Percentiles rank a stretch among this genome's conserved stretches.
Conservation (phyloP, 2,329 filamentous ascomycete genomes). For the Eurotiales sp. region DNA sequence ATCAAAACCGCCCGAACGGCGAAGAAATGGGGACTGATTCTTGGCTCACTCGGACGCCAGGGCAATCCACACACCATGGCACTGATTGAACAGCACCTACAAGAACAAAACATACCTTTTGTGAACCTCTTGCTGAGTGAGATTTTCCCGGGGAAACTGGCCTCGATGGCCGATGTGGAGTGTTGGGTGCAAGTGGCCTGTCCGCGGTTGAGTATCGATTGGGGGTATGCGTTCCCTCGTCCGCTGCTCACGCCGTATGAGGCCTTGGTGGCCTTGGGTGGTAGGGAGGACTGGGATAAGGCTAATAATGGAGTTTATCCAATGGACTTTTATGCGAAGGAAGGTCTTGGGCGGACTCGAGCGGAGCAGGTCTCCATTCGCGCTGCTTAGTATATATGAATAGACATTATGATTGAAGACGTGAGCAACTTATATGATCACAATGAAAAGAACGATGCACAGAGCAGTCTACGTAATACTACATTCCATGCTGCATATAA, state of each 20-base stretch:
- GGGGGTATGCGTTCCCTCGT: conserved; percentile 91
- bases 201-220: conserved; percentile 94
- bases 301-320: conserved; percentile 68
- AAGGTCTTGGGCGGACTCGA: conserved; percentile 80
- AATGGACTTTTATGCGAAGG: conserved; percentile 97
- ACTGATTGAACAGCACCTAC: conserved; percentile 75
- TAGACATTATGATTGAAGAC: no score
- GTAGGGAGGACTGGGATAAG: conserved; percentile 68
- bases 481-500: no score
- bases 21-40: conserved; percentile 88
- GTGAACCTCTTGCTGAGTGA: conserved; percentile 86
- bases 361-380: conserved; percentile 19
- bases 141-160: conserved; percentile 93
- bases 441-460: no score
- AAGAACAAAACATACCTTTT: conserved; percentile 68
- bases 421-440: no score
- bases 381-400: no score
- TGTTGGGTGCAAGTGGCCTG: conserved; percentile 99
- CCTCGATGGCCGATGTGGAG: conserved; percentile 89
- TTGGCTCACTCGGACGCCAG: conserved; percentile 87
- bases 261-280: conserved; percentile 82
- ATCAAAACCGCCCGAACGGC: conserved; percentile 72
- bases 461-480: no score
- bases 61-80: conserved; percentile 91
- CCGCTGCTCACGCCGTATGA: conserved; percentile 93